These are phyloP conservation scores for Bertia moriformis DNA, from an alignment of 2,329 filamentous ascomycete genomes.

Conservation along the genomic window DNA sequence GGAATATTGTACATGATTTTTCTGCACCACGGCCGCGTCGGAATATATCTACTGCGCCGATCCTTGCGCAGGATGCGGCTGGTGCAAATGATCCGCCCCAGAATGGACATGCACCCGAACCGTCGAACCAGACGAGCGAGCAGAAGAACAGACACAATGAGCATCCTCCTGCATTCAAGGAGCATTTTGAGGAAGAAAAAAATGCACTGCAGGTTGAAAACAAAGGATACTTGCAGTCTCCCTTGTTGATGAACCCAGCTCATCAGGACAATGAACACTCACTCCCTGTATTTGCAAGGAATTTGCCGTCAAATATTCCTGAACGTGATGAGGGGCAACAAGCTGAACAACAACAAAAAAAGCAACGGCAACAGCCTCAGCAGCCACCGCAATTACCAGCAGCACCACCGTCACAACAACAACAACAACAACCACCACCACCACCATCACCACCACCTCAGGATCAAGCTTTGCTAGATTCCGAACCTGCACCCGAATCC, in stretches of 20 bases:
- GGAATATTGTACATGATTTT: constrained; percentile 50
- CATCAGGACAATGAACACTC: constrained; percentile 13
- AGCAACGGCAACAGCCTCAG: neutral
- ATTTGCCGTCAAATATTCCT: constrained; percentile 18
- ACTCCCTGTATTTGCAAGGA: constrained; percentile 25
- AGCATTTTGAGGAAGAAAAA: constrained; percentile 39
- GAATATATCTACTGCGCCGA: constrained; percentile 9
- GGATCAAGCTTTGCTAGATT: too few species aligned
- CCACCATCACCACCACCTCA: neutral
- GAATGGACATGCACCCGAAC: neutral
- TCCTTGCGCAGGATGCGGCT: neutral
- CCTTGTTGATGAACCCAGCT: constrained; percentile 14
- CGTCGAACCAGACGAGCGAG: constrained; percentile 2
- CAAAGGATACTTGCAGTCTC: constrained; percentile 24
- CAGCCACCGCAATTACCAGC: neutral
- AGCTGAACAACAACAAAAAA: too few species aligned
- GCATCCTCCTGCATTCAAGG: constrained; percentile 43
- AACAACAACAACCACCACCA: neutral
- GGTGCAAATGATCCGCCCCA: neutral
- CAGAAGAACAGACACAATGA: constrained; percentile 16
- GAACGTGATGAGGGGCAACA: constrained; percentile 6
- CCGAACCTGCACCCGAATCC: neutral
- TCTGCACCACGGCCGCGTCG: constrained; percentile 37
- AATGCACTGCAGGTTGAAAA: constrained; percentile 20
- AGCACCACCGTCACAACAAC: too few species aligned